Percentiles rank a stretch among this genome's conserved stretches.
Conservation (phyloP, 2,329 filamentous ascomycete species). For the Stagonosporopsis cucurbitacearum region DNA sequence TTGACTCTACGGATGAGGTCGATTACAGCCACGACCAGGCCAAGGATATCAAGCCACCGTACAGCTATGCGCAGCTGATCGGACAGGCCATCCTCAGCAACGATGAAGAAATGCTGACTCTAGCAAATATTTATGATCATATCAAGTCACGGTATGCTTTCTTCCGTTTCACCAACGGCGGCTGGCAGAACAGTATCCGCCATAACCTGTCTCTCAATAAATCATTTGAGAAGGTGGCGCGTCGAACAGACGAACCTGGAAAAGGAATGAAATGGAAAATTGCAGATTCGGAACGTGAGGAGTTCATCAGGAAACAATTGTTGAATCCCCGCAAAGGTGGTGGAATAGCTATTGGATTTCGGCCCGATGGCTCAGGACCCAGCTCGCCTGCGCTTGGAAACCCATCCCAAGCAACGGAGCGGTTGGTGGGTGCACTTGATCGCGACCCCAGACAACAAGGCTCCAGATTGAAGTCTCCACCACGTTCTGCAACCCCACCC, state of each 20-base stretch:
- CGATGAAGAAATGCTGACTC: slow-evolving; percentile 83
- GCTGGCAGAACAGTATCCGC: slow-evolving; percentile 98
- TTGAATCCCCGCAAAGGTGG: slow-evolving; percentile 52
- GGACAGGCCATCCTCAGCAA: slow-evolving; percentile 93
- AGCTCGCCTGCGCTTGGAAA: slow-evolving; percentile 65
- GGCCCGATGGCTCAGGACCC: slow-evolving; percentile 68
- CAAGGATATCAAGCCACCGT: slow-evolving; percentile 91
- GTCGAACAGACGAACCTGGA: slow-evolving; percentile 91
- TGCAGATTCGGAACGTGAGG: slow-evolving; percentile 79
- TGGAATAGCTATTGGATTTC: slow-evolving; percentile 34
- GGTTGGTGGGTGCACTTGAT: slow-evolving; percentile 53
- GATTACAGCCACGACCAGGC: slow-evolving; percentile 84
- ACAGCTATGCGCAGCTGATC: slow-evolving; percentile 96
- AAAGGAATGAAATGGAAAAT: slow-evolving; percentile 99
- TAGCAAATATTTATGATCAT: slow-evolving; percentile 92
- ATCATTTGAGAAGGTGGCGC: slow-evolving; percentile 89
- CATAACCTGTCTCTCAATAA: slow-evolving; percentile 97
- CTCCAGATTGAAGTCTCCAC: slow-evolving; percentile 48
- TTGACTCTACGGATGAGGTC: slow-evolving; percentile 64
- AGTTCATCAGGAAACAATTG: slow-evolving; percentile 77
- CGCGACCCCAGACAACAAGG: slow-evolving; percentile 29
- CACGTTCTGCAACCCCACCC: slow-evolving; percentile 56
- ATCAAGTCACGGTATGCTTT: slow-evolving; percentile 93
- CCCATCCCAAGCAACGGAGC: slow-evolving; percentile 59
- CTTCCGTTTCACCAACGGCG: slow-evolving; percentile 82